Evolutionary conservation across 805 yeast species (phyloP).

Genomic region (Candida morakotiae): DNA sequence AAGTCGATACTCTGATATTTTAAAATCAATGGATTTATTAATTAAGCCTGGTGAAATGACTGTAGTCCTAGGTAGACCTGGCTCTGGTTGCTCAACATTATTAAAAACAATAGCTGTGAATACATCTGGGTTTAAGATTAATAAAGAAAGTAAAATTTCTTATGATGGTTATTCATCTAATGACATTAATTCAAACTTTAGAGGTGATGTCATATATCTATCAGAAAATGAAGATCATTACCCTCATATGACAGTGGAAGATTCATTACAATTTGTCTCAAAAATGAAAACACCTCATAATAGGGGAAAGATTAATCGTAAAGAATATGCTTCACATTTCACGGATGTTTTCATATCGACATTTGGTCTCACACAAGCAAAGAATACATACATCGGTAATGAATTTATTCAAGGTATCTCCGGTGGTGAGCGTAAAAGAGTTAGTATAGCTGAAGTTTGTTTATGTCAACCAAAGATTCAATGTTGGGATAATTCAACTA

Average conservation of each 20-base stretch:
- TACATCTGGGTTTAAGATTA: slow-evolving; percentile 31
- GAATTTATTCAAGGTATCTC: slow-evolving; percentile 70
- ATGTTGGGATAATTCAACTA: slow-evolving; percentile 72
- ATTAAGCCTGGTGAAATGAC: slow-evolving; percentile 31
- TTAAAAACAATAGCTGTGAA: slow-evolving; percentile 32
- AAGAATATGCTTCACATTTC: slow-evolving; percentile 33
- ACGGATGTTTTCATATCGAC: slow-evolving; percentile 39
- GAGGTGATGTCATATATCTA: slow-evolving; percentile 37
- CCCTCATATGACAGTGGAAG: slow-evolving; percentile 51
- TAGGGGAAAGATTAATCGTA: slow-evolving; percentile 30
- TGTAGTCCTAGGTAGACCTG: slow-evolving; percentile 36
- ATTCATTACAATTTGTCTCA: slow-evolving; percentile 52
- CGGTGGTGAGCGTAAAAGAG: slow-evolving; percentile 86
- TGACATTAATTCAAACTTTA: slow-evolving; percentile 21
- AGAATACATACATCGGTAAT: slow-evolving; percentile 58
- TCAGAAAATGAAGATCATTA: slow-evolving; percentile 54
- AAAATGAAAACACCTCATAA: slow-evolving; percentile 41
- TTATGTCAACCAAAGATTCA: slow-evolving; percentile 56
- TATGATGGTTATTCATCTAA: slow-evolving; percentile 28
- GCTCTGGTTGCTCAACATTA: slow-evolving; percentile 35
- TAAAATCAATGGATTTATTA: slow-evolving; percentile 57
- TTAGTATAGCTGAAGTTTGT: slow-evolving; percentile 75
- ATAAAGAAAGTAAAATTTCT: slow-evolving; percentile 22
- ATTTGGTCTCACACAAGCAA: slow-evolving; percentile 48
- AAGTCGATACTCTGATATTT: slow-evolving; percentile 39